Conservation (phyloP, 2,329 filamentous ascomycete genomes). For the Teratosphaeria zuluensis region DNA sequence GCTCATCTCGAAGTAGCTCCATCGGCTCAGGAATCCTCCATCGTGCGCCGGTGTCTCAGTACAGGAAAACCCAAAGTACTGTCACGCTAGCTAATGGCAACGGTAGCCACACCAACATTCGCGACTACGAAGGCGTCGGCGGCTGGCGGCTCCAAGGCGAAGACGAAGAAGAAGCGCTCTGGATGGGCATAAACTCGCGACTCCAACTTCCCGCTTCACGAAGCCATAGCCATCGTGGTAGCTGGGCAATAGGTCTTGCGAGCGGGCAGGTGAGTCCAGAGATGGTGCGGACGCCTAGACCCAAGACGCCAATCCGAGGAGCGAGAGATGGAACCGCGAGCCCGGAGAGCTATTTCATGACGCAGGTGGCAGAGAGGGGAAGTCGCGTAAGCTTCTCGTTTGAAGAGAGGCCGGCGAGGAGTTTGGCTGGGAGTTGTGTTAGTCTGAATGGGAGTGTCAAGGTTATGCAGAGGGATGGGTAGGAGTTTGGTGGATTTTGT, state of each 20-base stretch:
- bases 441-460: not conserved
- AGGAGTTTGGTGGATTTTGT: too few species aligned
- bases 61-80: constrained; percentile 2
- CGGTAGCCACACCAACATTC: constrained; percentile 8
- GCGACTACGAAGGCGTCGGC: constrained; percentile 36
- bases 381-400: not conserved
- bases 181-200: constrained; percentile 30
- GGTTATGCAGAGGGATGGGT: not conserved
- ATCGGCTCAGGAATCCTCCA: not conserved
- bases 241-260: constrained; percentile 5
- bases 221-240: constrained; percentile 13
- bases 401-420: not conserved
- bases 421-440: not conserved
- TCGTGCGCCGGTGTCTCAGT: not conserved
- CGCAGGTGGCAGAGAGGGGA: not conserved
- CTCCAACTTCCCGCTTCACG: constrained; percentile 27
- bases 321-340: constrained; percentile 11
- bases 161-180: constrained; percentile 31
- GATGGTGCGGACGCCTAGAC: constrained; percentile 24
- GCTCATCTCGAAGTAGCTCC: constrained; percentile 9
- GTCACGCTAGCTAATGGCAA: constrained; percentile 10
- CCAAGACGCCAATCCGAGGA: not conserved
- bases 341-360: constrained; percentile 17
- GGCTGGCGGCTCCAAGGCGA: constrained; percentile 28
- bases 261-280: constrained; percentile 28